Evolutionary conservation across 75 land plant species (phyloP), one percentile per base, ranked within the genome.

Genomic region (Gnetum montanum): DNA sequence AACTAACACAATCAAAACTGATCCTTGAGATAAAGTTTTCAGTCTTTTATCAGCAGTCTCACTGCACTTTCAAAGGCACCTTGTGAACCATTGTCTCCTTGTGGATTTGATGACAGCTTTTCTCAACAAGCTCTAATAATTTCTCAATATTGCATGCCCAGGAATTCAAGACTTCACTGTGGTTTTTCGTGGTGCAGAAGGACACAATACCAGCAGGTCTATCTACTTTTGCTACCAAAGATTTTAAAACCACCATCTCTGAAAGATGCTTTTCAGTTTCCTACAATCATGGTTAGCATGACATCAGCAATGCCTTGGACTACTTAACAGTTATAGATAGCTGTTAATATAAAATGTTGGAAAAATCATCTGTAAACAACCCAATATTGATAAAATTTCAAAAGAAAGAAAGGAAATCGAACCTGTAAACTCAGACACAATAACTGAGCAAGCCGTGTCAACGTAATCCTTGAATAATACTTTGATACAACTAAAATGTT

Each of bases 61-160:
- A 63, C 81, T 74, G 84, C 53, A 73, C 84, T 69, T 83, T 89
- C 46, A 94, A 44, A 33, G 75, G 79, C 61, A 85, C 82, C 74
- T 90, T 89, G 64, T 94, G 98, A 40, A 94, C 81, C 98, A 94
- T 90, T 26, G 88, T 90, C 48, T 94, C 98, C 77, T 90, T 94
- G 77, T 94, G 96, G 29, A 94, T 94, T 66, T 94, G 89, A 64
- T 94, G 98, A 66, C 98, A 94, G 64, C 98, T 94, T 65, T 94
- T 94, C 75, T 94, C 98, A 19, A 94, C 98, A 57, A 85, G 88
- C 41, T 94, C 98, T 47, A 90, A 82, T 58, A 94, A 70, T 70
- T 86, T 94, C 71, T 94, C 98, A 49, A 94, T 76, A 63, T 86
- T 90, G 35, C 57, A 28, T 4, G 98, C 72, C 98, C 98, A 94